These are phyloP conservation scores for Monosporozyma solicola DNA, from an alignment of 805 yeast genomes.

Conservation along the genomic window DNA sequence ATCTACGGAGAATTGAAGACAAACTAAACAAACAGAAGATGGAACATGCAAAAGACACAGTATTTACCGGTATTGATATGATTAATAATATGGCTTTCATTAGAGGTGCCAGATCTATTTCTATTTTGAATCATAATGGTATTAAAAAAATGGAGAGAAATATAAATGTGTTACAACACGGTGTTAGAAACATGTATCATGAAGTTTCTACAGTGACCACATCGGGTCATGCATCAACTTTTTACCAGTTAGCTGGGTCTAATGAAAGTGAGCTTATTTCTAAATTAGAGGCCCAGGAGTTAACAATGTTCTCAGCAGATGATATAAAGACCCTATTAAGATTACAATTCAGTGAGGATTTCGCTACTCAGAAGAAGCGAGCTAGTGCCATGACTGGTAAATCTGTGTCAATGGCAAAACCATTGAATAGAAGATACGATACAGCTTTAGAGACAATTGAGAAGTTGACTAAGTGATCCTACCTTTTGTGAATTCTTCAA, in stretches of 20 bases:
- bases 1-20: conserved; percentile 22
- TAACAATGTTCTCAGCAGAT: conserved; percentile 10
- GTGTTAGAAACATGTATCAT: conserved; percentile 18
- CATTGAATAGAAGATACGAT: conserved; percentile 21
- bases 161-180: conserved; percentile 25
- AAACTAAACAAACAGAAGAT: conserved; percentile 17
- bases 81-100: conserved; percentile 18
- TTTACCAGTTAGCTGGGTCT: conserved; percentile 19
- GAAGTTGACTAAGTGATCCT: background rate
- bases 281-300: conserved; percentile 12
- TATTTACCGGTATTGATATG: conserved; percentile 23
- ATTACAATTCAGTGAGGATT: conserved; percentile 26
- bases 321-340: conserved; percentile 24
- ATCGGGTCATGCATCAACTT: conserved; percentile 17
- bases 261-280: conserved; percentile 17
- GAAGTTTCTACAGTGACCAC: conserved; percentile 15
- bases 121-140: conserved; percentile 24
- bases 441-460: conserved; percentile 17
- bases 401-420: conserved; percentile 11
- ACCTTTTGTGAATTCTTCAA: background rate
- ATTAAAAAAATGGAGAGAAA: conserved; percentile 25
- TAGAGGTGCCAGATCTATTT: conserved; percentile 19
- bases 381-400: conserved; percentile 6
- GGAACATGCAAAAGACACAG: conserved; percentile 12
- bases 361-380: conserved; percentile 16